Base-by-base conservation (phyloP, 1,284 basidiomycete genomes). In the Caloboletus firmus region DNA sequence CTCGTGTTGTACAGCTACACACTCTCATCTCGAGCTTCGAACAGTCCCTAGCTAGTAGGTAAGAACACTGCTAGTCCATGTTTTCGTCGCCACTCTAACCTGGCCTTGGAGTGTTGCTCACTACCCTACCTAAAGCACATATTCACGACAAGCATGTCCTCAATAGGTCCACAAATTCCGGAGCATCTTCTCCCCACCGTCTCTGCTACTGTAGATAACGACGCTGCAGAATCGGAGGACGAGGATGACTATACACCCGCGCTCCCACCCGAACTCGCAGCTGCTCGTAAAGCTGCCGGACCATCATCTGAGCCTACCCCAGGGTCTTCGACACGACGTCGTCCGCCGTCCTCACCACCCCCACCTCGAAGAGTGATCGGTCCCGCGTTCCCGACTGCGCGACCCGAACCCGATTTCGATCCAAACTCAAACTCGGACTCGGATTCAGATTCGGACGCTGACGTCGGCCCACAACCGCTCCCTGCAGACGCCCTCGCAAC, bases 401-500 rank as follows among this genome's bases (percentile, higher is more conserved):
- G 26, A 22, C 56, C 67, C 30, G 62, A 70, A 5, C 67, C 81
- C 11, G 80, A 85, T 30, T 80, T 81, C 39, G 85, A 85, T 46
- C 85, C 89, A 72, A 77, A 80, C 28, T 82, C 83, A 12, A 84
- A 85, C 45, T 82, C 83, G 49, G 87, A 87, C 40, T 26, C 89
- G 72, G 77, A 80, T 28, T 82, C 83, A 15, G 84, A 85, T 45
- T 82, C 83, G 50, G 87, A 87, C 45, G 85, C 87, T 51, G 89
- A 87, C 56, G 81, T 89, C 56, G 93, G 91, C 4, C 93, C 93
- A 1, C 79, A 78, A 67, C 89, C 89, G 0, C 71, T 85, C 0
- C 85, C 87, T 3, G 66, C 65, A 22, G 66, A 74, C 64, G 12
- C 67, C 65, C 20, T 61, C 57, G 42, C 72, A 62, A 52, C 66